phyloP scores from a whole-genome alignment of 2,329 filamentous ascomycete genomes.

The Diplocarpon rosae region DNA sequence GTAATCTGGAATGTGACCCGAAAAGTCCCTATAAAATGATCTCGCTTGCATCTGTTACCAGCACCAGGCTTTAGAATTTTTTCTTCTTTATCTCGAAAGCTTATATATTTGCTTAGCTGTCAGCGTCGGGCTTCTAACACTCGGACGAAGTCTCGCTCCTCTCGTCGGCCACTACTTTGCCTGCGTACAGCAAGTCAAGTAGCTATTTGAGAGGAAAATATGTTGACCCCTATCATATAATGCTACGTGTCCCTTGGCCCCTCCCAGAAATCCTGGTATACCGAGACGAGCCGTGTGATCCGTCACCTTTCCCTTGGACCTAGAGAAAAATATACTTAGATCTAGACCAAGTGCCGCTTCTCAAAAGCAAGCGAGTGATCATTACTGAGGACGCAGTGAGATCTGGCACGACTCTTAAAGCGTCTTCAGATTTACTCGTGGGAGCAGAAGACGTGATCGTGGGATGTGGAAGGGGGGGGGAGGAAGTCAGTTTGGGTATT shows the following conservation, averaged over 20 bases:
- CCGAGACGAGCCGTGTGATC: conserved; percentile 13
- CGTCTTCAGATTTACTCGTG: conserved; percentile 23
- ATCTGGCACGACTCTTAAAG: conserved; percentile 21
- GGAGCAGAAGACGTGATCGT: conserved; percentile 12
- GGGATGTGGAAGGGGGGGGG: conserved; percentile 14
- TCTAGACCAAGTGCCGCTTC: conserved; percentile 17
- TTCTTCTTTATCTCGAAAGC: too few relatives aligned
- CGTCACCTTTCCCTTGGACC: conserved; percentile 19
- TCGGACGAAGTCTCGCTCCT: conserved; percentile 18
- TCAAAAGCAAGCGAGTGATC: conserved; percentile 14
- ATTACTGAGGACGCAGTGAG: conserved; percentile 24
- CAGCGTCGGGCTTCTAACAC: conserved; percentile 21
- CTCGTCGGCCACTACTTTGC: conserved; percentile 18
- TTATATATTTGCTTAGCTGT: too few relatives aligned
- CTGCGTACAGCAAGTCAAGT: conserved; percentile 12
- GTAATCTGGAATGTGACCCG: too few relatives aligned
- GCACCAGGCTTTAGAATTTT: too few relatives aligned
- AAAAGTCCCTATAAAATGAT: too few relatives aligned
- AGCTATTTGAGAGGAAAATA: neutral
- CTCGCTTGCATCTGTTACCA: too few relatives aligned
- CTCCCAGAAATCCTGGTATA: conserved; percentile 25
- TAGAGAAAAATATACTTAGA: conserved; percentile 21
- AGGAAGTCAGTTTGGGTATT: conserved; percentile 17
- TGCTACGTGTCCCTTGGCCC: conserved; percentile 23
- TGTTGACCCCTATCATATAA: conserved; percentile 5